Percentiles rank a stretch among this genome's conserved stretches.
These are phyloP conservation scores for Serendipita sp. DNA, from an alignment of 768 basidiomycete species.

Conservation along the genomic window DNA sequence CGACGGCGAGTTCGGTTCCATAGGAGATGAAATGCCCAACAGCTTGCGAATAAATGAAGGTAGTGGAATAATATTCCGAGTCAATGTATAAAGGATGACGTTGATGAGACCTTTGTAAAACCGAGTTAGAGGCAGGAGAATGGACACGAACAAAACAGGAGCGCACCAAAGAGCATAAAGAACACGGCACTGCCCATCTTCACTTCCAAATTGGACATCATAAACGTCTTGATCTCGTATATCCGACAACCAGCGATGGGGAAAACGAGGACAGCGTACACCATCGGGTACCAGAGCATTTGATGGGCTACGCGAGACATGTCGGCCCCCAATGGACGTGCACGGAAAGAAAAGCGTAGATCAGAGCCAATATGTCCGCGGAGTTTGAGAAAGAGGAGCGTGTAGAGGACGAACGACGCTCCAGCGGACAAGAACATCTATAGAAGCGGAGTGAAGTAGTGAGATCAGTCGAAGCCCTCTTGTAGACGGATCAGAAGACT, in stretches of 20 bases:
- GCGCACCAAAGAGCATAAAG: neutral
- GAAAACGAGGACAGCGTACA: neutral
- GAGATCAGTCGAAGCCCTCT: no score
- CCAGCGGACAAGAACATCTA: conserved; percentile 3
- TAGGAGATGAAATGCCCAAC: no score
- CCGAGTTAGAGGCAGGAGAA: neutral
- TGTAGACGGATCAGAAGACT: neutral
- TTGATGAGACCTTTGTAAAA: neutral
- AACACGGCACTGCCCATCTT: neutral
- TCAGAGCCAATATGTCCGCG: conserved; percentile 1
- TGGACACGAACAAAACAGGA: neutral
- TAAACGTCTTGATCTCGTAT: neutral
- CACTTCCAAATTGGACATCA: neutral
- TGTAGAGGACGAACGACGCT: neutral
- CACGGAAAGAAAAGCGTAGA: neutral
- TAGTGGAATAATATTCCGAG: neutral
- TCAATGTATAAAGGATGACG: neutral
- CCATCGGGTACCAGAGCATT: conserved; percentile 5
- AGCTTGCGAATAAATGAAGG: neutral
- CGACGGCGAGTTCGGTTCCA: neutral
- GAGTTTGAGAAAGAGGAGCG: neutral
- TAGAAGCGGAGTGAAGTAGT: neutral
- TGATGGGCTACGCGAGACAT: neutral
- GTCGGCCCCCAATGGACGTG: neutral
- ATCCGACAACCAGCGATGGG: conserved; percentile 1